Base-by-base conservation (phyloP, 306 rosid species). In the Sechiopsis laciniata region DNA sequence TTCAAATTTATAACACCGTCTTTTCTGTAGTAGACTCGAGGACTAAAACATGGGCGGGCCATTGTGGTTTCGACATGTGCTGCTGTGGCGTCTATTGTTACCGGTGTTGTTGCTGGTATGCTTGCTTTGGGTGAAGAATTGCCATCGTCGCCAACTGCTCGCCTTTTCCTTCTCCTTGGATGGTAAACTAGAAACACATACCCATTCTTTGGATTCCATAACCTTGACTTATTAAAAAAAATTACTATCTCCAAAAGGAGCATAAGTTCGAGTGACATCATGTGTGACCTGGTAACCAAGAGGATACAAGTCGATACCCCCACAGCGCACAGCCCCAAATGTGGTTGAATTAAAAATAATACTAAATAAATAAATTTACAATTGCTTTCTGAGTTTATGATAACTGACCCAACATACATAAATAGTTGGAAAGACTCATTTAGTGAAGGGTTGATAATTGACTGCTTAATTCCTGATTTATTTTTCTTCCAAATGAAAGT, bases 91-190 rank as follows among this genome's bases (percentile, higher is more conserved):
- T 94, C 98, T 48, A 94, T 94, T 81, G 84, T 94, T 75, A 94
- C 97, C 21, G 96, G 97, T 76, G 98, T 90, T 20, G 87, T 90
- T 77, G 96, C 98, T 63, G 98, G 98, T 67, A 94, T 94, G 98
- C 86, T 94, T 85, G 97, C 98, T 68, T 79, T 93, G 84, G 97
- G 97, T 22, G 98, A 93, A 81, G 82, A 86, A 67, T 90, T 93
- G 77, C 98, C 97, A 42, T 83, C 91, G 2, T 90, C 96, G 0
- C 96, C 98, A 53, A 85, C 81, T 37, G 97, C 94, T 76, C 95
- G 97, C 65, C 59, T 89, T 37, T 69, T 76, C 8, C 96, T 93
- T 74, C 84, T 93, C 76, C 88, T 93, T 78, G 98, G 98, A 86
- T 93, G 98, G 98, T 93, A 90, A 85, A 62, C 55, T 17, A 73